Base-by-base conservation (phyloP, 2,329 filamentous ascomycete species). In the Aspergillus sp. region DNA sequence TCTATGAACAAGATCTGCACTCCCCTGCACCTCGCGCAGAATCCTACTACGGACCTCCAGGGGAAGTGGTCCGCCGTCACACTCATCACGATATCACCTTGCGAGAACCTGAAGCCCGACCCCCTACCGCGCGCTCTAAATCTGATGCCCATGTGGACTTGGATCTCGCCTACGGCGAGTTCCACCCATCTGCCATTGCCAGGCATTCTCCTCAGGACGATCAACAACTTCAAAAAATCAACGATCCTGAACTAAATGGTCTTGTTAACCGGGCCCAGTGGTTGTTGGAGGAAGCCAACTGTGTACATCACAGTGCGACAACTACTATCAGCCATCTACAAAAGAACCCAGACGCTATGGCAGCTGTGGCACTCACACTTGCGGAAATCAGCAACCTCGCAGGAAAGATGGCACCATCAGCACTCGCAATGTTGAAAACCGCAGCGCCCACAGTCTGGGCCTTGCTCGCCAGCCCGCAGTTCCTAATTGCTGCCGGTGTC, bases 321-420 rank as follows among this genome's bases (percentile, higher is more conserved):
- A 83, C 89, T 52, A 96, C 91, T 61, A 96, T 99, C 66, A 80
- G 88, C 45, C 89, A 91, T 63, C 78, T 93, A 3, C 88, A 91
- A 69, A 85, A 86, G 80, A 93, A 88, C 72, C 93, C 95, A 0
- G 91, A 99, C 64, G 90, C 91, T 3, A 91, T 97, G 53, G 95
- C 95, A 2, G 93, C 95, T 8, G 93, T 99, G 1, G 96, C 93
- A 0, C 83, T 99, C 33, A 93, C 93, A 0, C 83, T 99, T 6
- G 93, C 92, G 12, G 95, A 99, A 75, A 89, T 99, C 62, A 95
- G 90, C 60, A 88, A 88, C 22, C 75, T 98, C 4, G 82, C 91
- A 1, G 83, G 85, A 51, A 96, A 96, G 73, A 88, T 97, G 83
- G 90, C 89, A 0, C 95, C 95, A 0, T 85, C 86, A 1, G 90